Conservation (phyloP, 257 asterid species). For the Lycium ferocissimum region DNA sequence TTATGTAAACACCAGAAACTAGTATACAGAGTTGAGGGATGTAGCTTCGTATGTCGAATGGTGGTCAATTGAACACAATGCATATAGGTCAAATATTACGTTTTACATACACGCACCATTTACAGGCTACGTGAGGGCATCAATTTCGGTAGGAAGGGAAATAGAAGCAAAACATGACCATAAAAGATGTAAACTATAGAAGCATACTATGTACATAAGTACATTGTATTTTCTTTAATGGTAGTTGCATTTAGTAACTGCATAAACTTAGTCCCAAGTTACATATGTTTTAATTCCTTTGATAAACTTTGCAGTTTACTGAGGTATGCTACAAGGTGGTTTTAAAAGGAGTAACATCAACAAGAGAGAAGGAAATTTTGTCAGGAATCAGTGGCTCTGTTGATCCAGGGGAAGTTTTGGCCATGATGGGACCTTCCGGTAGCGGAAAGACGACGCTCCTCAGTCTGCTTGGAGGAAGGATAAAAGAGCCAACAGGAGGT, state of each 20-base stretch:
- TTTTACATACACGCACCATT: no score
- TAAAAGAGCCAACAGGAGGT: slow-evolving; percentile 64
- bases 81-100: no score
- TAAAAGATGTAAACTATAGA: background rate
- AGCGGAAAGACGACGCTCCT: slow-evolving; percentile 93
- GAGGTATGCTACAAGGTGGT: slow-evolving; percentile 86
- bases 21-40: no score
- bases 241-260: background rate
- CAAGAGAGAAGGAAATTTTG: slow-evolving; percentile 76
- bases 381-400: slow-evolving; percentile 83
- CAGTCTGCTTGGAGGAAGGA: slow-evolving; percentile 85
- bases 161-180: background rate
- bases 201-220: background rate
- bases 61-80: no score
- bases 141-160: background rate
- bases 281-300: background rate
- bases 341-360: slow-evolving; percentile 67
- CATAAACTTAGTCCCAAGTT: background rate
- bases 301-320: slow-evolving; percentile 68
- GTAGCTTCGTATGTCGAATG: no score
- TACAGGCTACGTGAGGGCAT: background rate
- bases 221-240: background rate
- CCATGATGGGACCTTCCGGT: slow-evolving; percentile 99
- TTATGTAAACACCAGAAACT: no score
- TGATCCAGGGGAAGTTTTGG: slow-evolving; percentile 92